Percentiles rank a stretch among this genome's conserved stretches.
These are phyloP conservation scores for Mucor irregularis DNA, from an alignment of 371 early-diverging fungal genomes.

Conservation along the genomic window DNA sequence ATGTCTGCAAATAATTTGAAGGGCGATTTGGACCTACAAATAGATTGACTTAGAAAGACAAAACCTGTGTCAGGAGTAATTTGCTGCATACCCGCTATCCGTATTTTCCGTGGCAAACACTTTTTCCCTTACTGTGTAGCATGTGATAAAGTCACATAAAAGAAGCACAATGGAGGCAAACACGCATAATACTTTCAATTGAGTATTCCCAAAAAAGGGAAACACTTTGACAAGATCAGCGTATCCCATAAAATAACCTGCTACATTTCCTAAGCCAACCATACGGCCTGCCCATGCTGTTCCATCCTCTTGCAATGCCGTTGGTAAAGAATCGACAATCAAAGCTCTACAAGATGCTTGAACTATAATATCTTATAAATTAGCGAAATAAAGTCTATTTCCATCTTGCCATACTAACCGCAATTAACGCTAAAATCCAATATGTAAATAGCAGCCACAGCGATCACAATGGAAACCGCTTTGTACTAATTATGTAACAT, in stretches of 20 bases:
- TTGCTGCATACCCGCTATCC: too few relatives aligned
- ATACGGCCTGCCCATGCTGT: slow-evolving; percentile 93
- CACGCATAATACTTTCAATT: slow-evolving; percentile 80
- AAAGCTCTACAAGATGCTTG: slow-evolving; percentile 88
- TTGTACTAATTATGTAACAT: slow-evolving; percentile 50
- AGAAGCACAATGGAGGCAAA: slow-evolving; percentile 69
- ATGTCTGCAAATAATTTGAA: slow-evolving; percentile 37
- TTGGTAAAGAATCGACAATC: slow-evolving; percentile 83
- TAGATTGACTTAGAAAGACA: neutral
- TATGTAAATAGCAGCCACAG: slow-evolving; percentile 80
- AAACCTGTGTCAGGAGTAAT: slow-evolving; percentile 1
- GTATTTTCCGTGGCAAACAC: too few relatives aligned
- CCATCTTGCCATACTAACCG: slow-evolving; percentile 45
- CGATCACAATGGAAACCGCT: slow-evolving; percentile 55
- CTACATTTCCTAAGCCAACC: slow-evolving; percentile 85
- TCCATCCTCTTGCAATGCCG: slow-evolving; percentile 81
- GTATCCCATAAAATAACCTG: slow-evolving; percentile 90
- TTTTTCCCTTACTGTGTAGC: slow-evolving; percentile 62
- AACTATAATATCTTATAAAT: slow-evolving; percentile 34
- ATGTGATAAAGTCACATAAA: slow-evolving; percentile 66
- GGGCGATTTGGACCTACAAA: slow-evolving; percentile 19
- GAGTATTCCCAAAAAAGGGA: slow-evolving; percentile 78
- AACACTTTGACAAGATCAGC: slow-evolving; percentile 70
- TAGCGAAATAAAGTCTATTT: neutral
- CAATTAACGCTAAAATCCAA: slow-evolving; percentile 94